Conservation (phyloP, 768 basidiomycete species). For the Suillus subluteus region DNA sequence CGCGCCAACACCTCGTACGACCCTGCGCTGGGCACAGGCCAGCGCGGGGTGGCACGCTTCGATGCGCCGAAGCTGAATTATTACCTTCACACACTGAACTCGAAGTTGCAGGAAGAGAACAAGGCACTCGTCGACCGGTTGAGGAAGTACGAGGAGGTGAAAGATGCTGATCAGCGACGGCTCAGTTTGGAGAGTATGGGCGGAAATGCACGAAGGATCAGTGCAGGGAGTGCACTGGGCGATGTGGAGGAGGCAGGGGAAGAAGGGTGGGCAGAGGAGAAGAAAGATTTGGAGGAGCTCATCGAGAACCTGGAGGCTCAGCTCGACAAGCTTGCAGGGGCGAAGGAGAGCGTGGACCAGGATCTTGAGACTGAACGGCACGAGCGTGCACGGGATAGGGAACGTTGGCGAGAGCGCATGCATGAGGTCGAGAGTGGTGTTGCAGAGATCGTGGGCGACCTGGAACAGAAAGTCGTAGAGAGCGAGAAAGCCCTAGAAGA, state of each 20-base stretch:
- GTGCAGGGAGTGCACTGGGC: constrained; percentile 55
- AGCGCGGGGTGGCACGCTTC: constrained; percentile 72
- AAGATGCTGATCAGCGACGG: constrained; percentile 30
- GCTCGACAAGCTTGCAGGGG: constrained; percentile 43
- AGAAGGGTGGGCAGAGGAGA: constrained; percentile 77
- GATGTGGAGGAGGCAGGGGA: constrained; percentile 62
- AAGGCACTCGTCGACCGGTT: constrained; percentile 61
- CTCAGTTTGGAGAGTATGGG: constrained; percentile 26
- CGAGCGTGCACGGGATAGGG: constrained; percentile 67
- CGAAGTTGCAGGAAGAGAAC: constrained; percentile 85
- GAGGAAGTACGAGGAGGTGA: constrained; percentile 53
- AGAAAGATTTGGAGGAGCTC: constrained; percentile 54
- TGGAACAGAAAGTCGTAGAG: constrained; percentile 57
- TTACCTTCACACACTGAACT: constrained; percentile 85
- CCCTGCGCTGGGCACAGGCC: constrained; percentile 75
- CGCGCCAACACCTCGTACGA: constrained; percentile 90
- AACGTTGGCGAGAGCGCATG: constrained; percentile 74
- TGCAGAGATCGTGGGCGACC: constrained; percentile 61
- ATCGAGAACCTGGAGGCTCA: constrained; percentile 40
- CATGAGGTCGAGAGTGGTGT: constrained; percentile 72
- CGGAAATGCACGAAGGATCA: constrained; percentile 49
- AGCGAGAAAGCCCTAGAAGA: constrained; percentile 55
- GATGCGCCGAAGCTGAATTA: constrained; percentile 85
- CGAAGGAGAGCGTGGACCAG: constrained; percentile 49
- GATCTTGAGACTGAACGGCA: constrained; percentile 57